Percentiles rank a stretch among this genome's conserved stretches.
Evolutionary conservation across 2,329 filamentous ascomycete genomes (phyloP).

Genomic region (Thielaviopsis euricoi): DNA sequence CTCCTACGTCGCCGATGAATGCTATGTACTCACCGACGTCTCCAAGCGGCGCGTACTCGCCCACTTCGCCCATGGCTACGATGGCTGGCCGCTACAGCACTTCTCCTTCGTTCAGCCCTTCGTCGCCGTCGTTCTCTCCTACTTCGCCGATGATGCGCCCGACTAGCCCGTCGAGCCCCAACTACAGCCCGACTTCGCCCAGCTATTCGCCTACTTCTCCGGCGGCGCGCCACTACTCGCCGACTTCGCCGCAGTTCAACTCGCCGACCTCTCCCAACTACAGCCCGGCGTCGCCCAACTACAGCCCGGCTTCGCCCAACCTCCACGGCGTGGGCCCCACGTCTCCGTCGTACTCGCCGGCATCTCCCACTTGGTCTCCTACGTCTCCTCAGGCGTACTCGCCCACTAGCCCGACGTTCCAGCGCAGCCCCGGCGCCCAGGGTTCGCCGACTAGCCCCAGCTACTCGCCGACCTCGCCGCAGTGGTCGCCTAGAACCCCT

Average conservation of each 20-base stretch:
- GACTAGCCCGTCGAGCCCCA: constrained; percentile 38
- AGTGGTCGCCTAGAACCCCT: constrained; percentile 29
- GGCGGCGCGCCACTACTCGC: constrained; percentile 40
- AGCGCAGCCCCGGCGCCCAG: constrained; percentile 34
- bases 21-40: constrained; percentile 60
- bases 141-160: constrained; percentile 42
- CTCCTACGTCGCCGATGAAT: constrained; percentile 42
- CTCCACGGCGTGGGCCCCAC: constrained; percentile 28
- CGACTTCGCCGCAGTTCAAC: constrained; percentile 61
- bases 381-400: constrained; percentile 51
- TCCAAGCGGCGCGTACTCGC: constrained; percentile 57
- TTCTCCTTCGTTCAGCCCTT: constrained; percentile 46
- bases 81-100: constrained; percentile 34
- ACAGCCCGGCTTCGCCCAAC: constrained; percentile 52
- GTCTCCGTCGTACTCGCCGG: constrained; percentile 49
- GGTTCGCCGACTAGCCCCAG: constrained; percentile 51
- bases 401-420: constrained; percentile 45
- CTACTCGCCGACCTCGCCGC: constrained; percentile 50
- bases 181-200: constrained; percentile 49
- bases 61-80: constrained; percentile 52
- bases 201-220: constrained; percentile 49
- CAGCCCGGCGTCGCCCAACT: constrained; percentile 53
- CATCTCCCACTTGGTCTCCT: constrained; percentile 63
- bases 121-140: constrained; percentile 46
- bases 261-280: constrained; percentile 62